A percentile compares a stretch with the other conserved stretches of the same genome.
These are phyloP conservation scores for Aspergillus sp. DNA, from an alignment of 2,329 filamentous ascomycete species.

Conservation along the genomic window DNA sequence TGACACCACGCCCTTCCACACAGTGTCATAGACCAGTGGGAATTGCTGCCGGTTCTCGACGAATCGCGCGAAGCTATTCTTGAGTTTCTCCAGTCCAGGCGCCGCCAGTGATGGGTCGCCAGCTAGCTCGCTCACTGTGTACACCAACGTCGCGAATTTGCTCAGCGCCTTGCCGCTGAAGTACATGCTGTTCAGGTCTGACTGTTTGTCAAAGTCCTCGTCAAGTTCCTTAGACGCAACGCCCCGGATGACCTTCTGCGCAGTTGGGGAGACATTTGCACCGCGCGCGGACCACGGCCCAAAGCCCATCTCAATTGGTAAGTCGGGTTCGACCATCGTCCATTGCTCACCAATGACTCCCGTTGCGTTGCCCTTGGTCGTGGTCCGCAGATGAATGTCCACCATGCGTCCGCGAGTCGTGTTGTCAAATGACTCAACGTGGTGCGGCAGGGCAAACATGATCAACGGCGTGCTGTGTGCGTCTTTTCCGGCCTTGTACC, in stretches of 20 bases:
- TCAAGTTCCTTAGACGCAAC: slow-evolving; percentile 64
- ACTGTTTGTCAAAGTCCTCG: slow-evolving; percentile 65
- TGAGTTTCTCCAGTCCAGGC: slow-evolving; percentile 53
- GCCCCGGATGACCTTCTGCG: slow-evolving; percentile 51
- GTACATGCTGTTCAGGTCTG: slow-evolving; percentile 79
- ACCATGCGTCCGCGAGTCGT: slow-evolving; percentile 44
- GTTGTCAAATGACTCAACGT: slow-evolving; percentile 64
- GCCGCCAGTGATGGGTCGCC: slow-evolving; percentile 50
- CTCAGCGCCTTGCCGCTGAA: slow-evolving; percentile 79
- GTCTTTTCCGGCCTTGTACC: slow-evolving; percentile 59
- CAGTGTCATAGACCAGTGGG: slow-evolving; percentile 48
- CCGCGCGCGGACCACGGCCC: slow-evolving; percentile 60
- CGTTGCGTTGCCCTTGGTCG: slow-evolving; percentile 74
- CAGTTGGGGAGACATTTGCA: slow-evolving; percentile 39
- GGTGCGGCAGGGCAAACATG: slow-evolving; percentile 86
- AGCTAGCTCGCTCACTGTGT: slow-evolving; percentile 57
- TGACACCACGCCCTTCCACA: slow-evolving; percentile 75
- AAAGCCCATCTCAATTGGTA: slow-evolving; percentile 69
- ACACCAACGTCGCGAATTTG: slow-evolving; percentile 65
- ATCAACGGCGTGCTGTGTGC: slow-evolving; percentile 51
- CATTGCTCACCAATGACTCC: slow-evolving; percentile 65
- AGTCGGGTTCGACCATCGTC: slow-evolving; percentile 65
- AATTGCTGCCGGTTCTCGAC: slow-evolving; percentile 58
- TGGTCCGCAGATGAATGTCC: slow-evolving; percentile 60
- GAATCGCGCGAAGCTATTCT: slow-evolving; percentile 59